These are phyloP conservation scores for Cubamyces lactineus DNA, from an alignment of 768 basidiomycete genomes.

Conservation along the genomic window DNA sequence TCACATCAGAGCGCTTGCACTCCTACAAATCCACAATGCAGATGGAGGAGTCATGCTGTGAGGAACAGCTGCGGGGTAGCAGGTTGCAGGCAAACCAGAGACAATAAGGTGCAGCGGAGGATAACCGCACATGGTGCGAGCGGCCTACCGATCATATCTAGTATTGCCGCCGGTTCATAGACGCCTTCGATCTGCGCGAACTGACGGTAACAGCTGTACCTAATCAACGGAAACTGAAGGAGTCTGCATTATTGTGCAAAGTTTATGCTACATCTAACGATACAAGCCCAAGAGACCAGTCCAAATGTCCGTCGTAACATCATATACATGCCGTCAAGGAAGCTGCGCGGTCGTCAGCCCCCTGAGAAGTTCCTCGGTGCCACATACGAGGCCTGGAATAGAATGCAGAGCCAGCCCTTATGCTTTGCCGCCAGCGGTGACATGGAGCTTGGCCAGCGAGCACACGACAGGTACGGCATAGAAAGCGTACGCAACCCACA, in stretches of 20 bases:
- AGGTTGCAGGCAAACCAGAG: too few species aligned
- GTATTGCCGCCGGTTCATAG: background rate
- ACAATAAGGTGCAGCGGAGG: too few species aligned
- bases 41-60: too few species aligned
- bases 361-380: too few species aligned
- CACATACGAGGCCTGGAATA: too few species aligned
- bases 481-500: constrained; percentile 80
- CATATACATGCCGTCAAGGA: background rate
- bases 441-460: constrained; percentile 68
- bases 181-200: background rate
- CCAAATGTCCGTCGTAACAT: background rate
- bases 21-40: too few species aligned
- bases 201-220: background rate
- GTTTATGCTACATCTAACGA: constrained; percentile 19
- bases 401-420: background rate
- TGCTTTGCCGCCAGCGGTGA: constrained; percentile 48
- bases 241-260: background rate
- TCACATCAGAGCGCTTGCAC: too few species aligned
- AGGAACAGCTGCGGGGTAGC: too few species aligned
- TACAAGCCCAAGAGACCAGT: constrained; percentile 6
- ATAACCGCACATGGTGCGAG: too few species aligned
- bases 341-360: background rate
- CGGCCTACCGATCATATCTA: too few species aligned
- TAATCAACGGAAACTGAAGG: background rate
- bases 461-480: constrained; percentile 70